Conservation (phyloP, 768 basidiomycete genomes). For the Tricholoma sp. region DNA sequence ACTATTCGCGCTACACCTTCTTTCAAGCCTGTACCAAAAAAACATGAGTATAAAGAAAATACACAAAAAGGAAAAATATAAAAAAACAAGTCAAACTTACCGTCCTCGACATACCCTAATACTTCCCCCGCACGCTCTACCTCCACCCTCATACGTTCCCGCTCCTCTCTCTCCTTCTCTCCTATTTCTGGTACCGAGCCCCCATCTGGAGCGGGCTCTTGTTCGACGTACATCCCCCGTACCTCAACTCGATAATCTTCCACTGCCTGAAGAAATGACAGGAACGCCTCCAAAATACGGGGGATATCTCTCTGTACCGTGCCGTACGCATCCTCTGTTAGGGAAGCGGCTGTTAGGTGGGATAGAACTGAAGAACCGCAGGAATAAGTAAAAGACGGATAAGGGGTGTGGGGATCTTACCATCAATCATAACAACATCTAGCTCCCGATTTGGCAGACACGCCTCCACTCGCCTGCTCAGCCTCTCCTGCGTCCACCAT, state of each 20-base stretch:
- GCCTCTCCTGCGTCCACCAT: conserved; percentile 60
- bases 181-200: conserved; percentile 29
- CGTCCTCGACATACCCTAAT: conserved; percentile 49
- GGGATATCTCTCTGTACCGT: conserved; percentile 84
- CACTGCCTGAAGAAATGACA: conserved; percentile 59
- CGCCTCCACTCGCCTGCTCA: conserved; percentile 46
- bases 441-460: conserved; percentile 57
- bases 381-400: conserved; percentile 1
- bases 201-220: conserved; percentile 31
- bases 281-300: conserved; percentile 70
- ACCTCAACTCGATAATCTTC: conserved; percentile 62
- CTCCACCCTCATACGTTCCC: conserved; percentile 40
- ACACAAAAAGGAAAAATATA: neutral
- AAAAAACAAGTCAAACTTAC: conserved; percentile 35
- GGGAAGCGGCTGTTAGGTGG: conserved; percentile 61
- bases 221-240: conserved; percentile 27
- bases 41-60: neutral
- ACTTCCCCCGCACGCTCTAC: conserved; percentile 50
- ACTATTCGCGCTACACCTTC: conserved; percentile 61
- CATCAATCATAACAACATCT: conserved; percentile 57
- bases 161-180: conserved; percentile 16
- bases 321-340: conserved; percentile 78
- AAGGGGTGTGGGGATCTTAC: conserved; percentile 29
- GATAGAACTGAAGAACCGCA: conserved; percentile 49
- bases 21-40: conserved; percentile 47